A percentile compares a stretch with the other conserved stretches of the same genome.
Evolutionary conservation across 83 land plant species (phyloP).

Genomic region (Thuja plicata): DNA sequence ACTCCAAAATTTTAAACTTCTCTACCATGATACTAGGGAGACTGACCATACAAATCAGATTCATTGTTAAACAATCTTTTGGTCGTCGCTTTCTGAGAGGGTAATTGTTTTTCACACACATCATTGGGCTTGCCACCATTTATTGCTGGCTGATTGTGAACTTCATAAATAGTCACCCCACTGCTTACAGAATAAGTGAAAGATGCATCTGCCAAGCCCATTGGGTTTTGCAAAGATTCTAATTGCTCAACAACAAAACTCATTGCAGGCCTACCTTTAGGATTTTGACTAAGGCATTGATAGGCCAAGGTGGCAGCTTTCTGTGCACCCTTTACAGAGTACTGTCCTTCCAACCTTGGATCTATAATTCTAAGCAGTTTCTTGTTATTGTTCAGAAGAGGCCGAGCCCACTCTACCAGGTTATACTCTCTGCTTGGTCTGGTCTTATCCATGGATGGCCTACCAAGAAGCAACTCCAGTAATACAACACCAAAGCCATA

Average conservation of each 20-base stretch:
- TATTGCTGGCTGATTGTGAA: conserved; percentile 17
- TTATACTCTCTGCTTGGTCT: conserved; percentile 61
- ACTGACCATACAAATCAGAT: conserved; percentile 6
- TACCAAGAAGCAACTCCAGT: conserved; percentile 68
- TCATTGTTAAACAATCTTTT: background rate
- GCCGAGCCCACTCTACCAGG: conserved; percentile 77
- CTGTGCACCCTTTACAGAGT: conserved; percentile 30
- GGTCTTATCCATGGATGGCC: conserved; percentile 67
- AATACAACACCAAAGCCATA: conserved; percentile 79
- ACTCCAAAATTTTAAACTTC: background rate
- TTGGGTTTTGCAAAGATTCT: conserved; percentile 26
- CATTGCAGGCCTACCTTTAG: conserved; percentile 67
- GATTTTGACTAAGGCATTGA: conserved; percentile 60
- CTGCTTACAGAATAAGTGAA: conserved; percentile 16
- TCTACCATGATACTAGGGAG: conserved; percentile 8
- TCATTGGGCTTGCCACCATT: background rate
- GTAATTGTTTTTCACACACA: background rate
- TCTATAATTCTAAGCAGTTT: conserved; percentile 55
- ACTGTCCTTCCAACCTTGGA: conserved; percentile 67
- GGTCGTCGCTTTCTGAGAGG: background rate
- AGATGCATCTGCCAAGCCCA: conserved; percentile 20
- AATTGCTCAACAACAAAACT: conserved; percentile 56
- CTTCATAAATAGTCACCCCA: conserved; percentile 41
- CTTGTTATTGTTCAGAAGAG: conserved; percentile 41
- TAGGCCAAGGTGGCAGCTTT: conserved; percentile 64